Conservation (phyloP, 2,329 filamentous ascomycete genomes). For the Chaetothyriales sp. region DNA sequence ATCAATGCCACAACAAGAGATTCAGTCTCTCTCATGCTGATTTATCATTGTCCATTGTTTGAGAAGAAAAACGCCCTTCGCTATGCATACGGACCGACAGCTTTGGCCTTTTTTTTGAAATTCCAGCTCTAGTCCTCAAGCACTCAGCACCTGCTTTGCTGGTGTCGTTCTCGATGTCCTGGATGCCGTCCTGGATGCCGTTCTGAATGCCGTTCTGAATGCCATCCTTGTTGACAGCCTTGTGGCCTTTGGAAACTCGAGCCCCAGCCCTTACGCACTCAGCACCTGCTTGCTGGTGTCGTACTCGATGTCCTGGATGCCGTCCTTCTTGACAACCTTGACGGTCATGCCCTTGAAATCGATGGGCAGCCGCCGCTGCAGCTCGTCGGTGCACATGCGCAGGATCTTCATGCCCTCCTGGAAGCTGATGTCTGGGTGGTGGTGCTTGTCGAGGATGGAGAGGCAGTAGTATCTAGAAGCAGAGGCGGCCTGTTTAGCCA, state of each 20-base stretch:
- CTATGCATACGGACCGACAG: constrained; percentile 10
- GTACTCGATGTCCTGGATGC: constrained; percentile 71
- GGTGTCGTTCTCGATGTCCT: constrained; percentile 74
- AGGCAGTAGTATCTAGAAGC: constrained; percentile 77
- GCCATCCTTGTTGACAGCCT: no score
- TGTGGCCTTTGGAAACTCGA: neutral
- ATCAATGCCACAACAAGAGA: neutral
- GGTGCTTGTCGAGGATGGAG: constrained; percentile 95
- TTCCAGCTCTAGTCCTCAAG: constrained; percentile 21
- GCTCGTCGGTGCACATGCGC: constrained; percentile 87
- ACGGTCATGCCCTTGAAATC: constrained; percentile 96
- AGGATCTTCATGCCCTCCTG: constrained; percentile 86
- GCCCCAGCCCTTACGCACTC: constrained; percentile 26
- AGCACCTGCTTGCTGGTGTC: constrained; percentile 56
- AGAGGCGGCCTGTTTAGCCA: neutral
- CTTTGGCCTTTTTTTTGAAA: neutral
- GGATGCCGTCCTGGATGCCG: constrained; percentile 84
- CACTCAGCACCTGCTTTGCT: constrained; percentile 44
- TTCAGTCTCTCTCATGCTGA: neutral
- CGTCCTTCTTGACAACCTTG: constrained; percentile 91
- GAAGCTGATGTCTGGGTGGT: constrained; percentile 83
- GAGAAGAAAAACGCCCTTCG: constrained; percentile 1
- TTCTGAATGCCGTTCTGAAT: no score
- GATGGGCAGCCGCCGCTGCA: constrained; percentile 91
- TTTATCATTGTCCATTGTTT: neutral